Evolutionary conservation across 352 stramenopile species (phyloP).

Genomic region (Phytopythium ostracodes): DNA sequence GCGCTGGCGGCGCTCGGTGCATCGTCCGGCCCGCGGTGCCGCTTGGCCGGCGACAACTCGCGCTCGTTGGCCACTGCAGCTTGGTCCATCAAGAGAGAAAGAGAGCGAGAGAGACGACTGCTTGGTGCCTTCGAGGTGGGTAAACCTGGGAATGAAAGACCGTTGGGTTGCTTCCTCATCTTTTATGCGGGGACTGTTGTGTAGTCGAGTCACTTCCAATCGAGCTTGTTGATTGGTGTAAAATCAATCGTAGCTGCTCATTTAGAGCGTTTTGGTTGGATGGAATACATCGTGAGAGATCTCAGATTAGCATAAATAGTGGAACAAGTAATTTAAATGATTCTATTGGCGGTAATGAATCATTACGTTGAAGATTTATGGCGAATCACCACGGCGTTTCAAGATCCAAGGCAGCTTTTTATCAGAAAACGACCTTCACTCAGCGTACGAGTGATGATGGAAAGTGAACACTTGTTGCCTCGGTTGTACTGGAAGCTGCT

Average conservation of each 20-base stretch:
- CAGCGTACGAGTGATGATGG: neutral
- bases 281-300: neutral
- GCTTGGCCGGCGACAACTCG: conserved; percentile 12
- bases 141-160: neutral
- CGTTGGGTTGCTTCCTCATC: too few species aligned
- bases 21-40: conserved; percentile 10
- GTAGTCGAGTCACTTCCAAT: neutral
- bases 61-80: neutral
- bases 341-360: conserved; percentile 1
- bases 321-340: neutral
- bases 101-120: neutral
- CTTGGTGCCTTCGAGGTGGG: conserved; percentile 4
- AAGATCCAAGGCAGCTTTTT: neutral
- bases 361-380: neutral
- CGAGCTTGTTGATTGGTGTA: neutral
- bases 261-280: neutral
- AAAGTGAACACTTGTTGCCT: neutral
- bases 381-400: neutral
- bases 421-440: neutral
- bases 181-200: too few species aligned
- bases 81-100: neutral
- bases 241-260: neutral
- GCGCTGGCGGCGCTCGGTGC: neutral
- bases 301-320: neutral
- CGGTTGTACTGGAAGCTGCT: neutral